These are phyloP conservation scores for Monosporascus cannonballus DNA, from an alignment of 2,329 filamentous ascomycete genomes.

Conservation along the genomic window DNA sequence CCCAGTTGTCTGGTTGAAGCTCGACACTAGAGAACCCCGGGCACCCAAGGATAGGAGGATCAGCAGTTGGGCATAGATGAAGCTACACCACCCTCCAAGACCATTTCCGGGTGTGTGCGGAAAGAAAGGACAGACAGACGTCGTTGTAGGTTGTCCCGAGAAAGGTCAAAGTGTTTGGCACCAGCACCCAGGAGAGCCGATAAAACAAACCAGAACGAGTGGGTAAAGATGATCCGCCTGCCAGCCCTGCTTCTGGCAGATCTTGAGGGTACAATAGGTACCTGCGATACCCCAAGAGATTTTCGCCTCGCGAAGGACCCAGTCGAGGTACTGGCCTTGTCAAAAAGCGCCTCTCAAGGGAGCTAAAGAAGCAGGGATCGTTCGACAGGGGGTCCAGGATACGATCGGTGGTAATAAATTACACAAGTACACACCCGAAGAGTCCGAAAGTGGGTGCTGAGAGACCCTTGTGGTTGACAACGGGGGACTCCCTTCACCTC, in stretches of 20 bases:
- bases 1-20: slow-evolving; percentile 22
- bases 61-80: slow-evolving; percentile 32
- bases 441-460: no score
- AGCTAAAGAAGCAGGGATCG: slow-evolving; percentile 6
- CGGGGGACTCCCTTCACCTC: no score
- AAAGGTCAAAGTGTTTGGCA: neutral
- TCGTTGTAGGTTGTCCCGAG: neutral
- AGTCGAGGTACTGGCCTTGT: slow-evolving; percentile 4
- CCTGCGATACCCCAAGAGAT: neutral
- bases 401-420: neutral
- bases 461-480: no score
- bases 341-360: slow-evolving; percentile 1
- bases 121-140: neutral
- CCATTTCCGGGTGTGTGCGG: neutral
- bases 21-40: slow-evolving; percentile 8
- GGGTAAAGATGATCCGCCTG: neutral
- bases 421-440: no score
- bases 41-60: slow-evolving; percentile 20
- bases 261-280: neutral
- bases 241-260: neutral
- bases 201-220: slow-evolving; percentile 1
- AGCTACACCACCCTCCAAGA: slow-evolving; percentile 13
- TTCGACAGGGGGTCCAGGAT: neutral
- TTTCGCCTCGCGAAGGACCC: slow-evolving; percentile 1
- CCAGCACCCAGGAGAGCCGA: neutral